phyloP scores from a whole-genome alignment of 768 basidiomycete species.

The Inosperma sp. region DNA sequence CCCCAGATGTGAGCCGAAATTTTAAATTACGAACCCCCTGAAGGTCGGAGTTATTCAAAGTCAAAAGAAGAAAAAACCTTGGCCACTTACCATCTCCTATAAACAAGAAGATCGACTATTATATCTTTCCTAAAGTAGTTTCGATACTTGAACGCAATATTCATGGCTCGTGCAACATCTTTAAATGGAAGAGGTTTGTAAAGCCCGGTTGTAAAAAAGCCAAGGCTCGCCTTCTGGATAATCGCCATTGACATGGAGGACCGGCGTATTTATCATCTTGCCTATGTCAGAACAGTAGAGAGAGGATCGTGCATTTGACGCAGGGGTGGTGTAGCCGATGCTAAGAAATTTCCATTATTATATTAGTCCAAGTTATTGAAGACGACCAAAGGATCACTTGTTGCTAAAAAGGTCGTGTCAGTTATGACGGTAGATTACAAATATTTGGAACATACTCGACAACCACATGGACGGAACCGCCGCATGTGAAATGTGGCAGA shows the following conservation, averaged over 20 bases:
- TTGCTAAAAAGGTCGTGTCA: conserved; percentile 40
- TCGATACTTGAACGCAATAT: conserved; percentile 84
- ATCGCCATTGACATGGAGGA: conserved; percentile 90
- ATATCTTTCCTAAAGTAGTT: conserved; percentile 80
- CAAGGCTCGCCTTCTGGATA: conserved; percentile 79
- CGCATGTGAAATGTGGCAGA: conserved; percentile 86
- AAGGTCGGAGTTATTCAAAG: neutral
- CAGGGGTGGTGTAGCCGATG: conserved; percentile 90
- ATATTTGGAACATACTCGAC: conserved; percentile 71
- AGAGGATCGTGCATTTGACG: conserved; percentile 77
- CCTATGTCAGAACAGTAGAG: conserved; percentile 85
- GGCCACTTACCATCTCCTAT: conserved; percentile 71
- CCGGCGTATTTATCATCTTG: conserved; percentile 87
- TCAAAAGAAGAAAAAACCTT: neutral
- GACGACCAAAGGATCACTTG: conserved; percentile 38
- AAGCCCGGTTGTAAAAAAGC: conserved; percentile 15
- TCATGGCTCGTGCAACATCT: conserved; percentile 84
- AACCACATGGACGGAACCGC: conserved; percentile 86
- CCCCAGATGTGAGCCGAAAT: too few species aligned
- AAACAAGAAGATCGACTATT: conserved; percentile 85
- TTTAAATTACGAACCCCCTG: too few species aligned
- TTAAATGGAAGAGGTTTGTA: neutral
- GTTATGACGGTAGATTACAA: neutral
- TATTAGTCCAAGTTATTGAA: neutral
- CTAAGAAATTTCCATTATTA: conserved; percentile 38